Conservation (phyloP, 2,329 filamentous ascomycete genomes). For the Calonectria montana region DNA sequence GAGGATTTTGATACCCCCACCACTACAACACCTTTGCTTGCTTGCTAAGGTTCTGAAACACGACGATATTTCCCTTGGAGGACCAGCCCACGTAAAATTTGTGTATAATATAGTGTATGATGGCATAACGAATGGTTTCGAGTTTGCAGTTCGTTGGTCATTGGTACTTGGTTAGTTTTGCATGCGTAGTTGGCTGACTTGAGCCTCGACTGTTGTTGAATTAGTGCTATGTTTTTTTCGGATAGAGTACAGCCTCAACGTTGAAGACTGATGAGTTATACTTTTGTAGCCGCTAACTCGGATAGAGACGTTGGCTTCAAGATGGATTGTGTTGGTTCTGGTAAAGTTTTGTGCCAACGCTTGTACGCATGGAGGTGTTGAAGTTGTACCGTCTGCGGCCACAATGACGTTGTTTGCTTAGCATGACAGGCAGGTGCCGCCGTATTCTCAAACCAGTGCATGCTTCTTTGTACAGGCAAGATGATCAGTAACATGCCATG, state of each 20-base stretch:
- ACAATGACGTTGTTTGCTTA: neutral
- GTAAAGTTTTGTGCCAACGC: no score
- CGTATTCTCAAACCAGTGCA: neutral
- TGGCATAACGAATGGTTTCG: neutral
- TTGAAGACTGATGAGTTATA: no score
- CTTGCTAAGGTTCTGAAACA: neutral
- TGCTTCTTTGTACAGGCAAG: neutral
- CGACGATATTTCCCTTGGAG: neutral
- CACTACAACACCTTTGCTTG: neutral
- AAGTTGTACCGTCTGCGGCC: neutral
- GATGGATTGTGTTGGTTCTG: no score
- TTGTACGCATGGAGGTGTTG: no score
- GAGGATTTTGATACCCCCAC: constrained; percentile 32
- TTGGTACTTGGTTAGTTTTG: no score
- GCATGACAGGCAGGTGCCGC: neutral
- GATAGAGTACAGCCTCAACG: no score
- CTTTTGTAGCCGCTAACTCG: no score
- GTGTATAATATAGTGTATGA: constrained; percentile 28
- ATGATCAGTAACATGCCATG: neutral
- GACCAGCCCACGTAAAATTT: neutral
- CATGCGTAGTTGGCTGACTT: no score
- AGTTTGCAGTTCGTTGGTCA: no score
- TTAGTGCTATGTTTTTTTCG: no score
- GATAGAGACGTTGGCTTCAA: no score
- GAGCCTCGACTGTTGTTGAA: no score